Conservation (phyloP, 495 filamentous ascomycete genomes). For the Talaromyces wortmannii region DNA sequence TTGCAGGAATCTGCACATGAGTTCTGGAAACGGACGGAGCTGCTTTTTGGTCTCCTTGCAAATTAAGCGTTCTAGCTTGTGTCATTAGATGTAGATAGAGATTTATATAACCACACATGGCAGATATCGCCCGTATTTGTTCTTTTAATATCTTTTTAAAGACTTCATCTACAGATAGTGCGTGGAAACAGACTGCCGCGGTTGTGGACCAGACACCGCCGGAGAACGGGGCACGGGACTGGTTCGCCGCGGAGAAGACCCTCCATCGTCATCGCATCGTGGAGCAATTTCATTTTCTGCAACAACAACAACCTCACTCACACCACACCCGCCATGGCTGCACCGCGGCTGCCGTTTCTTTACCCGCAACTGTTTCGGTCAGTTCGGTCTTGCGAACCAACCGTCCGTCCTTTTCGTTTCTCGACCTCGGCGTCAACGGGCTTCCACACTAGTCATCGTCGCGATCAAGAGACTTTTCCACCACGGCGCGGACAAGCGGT, state of each 20-base stretch:
- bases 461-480: slow-evolving; percentile 34
- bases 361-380: slow-evolving; percentile 61
- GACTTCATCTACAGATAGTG: neutral
- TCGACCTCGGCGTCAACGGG: slow-evolving; percentile 13
- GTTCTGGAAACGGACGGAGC: slow-evolving; percentile 73
- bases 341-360: slow-evolving; percentile 62
- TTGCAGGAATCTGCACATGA: slow-evolving; percentile 54
- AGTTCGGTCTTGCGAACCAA: slow-evolving; percentile 29
- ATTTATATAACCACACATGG: neutral
- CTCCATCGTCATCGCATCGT: neutral
- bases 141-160: too few species aligned
- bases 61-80: neutral
- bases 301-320: neutral
- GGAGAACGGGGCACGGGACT: neutral
- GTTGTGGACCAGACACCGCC: neutral
- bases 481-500: slow-evolving; percentile 46
- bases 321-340: slow-evolving; percentile 47
- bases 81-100: neutral
- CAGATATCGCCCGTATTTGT: neutral
- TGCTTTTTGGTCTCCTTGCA: slow-evolving; percentile 61
- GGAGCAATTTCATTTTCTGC: neutral
- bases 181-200: neutral
- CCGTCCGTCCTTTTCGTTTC: slow-evolving; percentile 20
- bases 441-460: slow-evolving; percentile 34
- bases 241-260: too few species aligned